Base-by-base conservation (phyloP, 202 grass and related monocot genomes). In the Carex sylvatica region DNA sequence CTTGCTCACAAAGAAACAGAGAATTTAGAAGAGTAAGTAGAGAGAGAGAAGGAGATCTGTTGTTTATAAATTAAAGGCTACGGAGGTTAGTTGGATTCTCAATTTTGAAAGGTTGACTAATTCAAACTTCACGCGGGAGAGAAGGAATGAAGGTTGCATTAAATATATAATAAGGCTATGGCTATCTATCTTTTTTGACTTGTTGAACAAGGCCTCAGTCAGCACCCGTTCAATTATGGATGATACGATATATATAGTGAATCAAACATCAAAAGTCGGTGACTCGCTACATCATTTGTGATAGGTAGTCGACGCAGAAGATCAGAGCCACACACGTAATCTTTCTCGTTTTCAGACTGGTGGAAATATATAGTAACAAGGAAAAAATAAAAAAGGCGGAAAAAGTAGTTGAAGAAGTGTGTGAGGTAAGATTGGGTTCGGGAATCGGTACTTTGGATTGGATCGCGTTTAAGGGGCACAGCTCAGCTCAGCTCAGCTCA, bases 21-120 rank as follows among this genome's bases (percentile, higher is more conserved):
- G 78, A 78, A 30, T 14, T 65, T 26, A 3, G 73, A 70, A 83
- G 61, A 22, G 70, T 77, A 33, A 66, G 33, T 18, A 67, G 60
- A 47, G 15, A 73, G 33, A n/a, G 33, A 78, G 6, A 19, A 3
- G 9, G 13, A 19, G 33, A 87, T 30, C 38, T 84, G 67, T 44
- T 65, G 77, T 65, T 51, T 42, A 59, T 54, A 42, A 62, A 36
- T n/a, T n/a, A n/a, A n/a, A n/a, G n/a, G 58, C 3, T 9, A 54
- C 22, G 40, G 36, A 82, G 62, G 23, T 82, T 82, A 30, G 62
- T 81, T 81, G 13, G 62, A 81, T 46, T 51, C 22, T 63, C 2
- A 30, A 10, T 62, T 80, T 80, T 9, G 52, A 80, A 80, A 60
- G 20, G 53, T 60, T 80, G 78, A 80, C 36, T 1, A 80, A 28